A percentile compares a stretch with the other conserved stretches of the same genome.
Evolutionary conservation across 768 basidiomycete species (phyloP).

Genomic region (Kwoniella mangroviensis): DNA sequence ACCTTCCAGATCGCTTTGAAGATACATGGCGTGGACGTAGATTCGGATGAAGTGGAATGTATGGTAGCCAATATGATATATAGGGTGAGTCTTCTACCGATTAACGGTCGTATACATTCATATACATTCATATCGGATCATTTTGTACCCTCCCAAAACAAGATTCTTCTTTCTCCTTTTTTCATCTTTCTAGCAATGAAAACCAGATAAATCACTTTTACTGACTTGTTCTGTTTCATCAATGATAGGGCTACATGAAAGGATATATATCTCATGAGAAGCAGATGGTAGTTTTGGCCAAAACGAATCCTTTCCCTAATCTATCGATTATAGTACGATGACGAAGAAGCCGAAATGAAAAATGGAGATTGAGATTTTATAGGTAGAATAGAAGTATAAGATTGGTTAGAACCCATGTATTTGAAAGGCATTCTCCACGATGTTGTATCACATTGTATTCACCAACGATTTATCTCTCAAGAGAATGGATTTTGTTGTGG

Average conservation of each 20-base stretch:
- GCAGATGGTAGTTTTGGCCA: slow-evolving; percentile 87
- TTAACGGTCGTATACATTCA: too few species aligned
- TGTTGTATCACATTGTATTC: too few species aligned
- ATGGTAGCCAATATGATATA: slow-evolving; percentile 94
- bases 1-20: slow-evolving; percentile 78
- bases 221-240: neutral
- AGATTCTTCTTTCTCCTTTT: too few species aligned
- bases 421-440: too few species aligned
- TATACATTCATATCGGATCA: too few species aligned
- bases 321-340: slow-evolving; percentile 53
- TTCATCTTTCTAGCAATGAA: neutral
- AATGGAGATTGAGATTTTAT: too few species aligned
- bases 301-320: slow-evolving; percentile 77
- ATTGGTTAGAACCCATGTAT: too few species aligned
- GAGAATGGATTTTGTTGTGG: too few species aligned
- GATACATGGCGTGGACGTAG: slow-evolving; percentile 70
- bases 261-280: slow-evolving; percentile 97
- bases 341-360: too few species aligned
- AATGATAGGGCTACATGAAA: slow-evolving; percentile 71
- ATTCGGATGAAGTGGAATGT: slow-evolving; percentile 85
- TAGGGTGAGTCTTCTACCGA: slow-evolving; percentile 60
- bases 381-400: too few species aligned
- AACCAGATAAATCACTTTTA: neutral
- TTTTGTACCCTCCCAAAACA: too few species aligned
- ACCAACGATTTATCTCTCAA: too few species aligned